Evolutionary conservation across 768 basidiomycete genomes (phyloP).

Genomic region (Termitomyces eurrhizus): DNA sequence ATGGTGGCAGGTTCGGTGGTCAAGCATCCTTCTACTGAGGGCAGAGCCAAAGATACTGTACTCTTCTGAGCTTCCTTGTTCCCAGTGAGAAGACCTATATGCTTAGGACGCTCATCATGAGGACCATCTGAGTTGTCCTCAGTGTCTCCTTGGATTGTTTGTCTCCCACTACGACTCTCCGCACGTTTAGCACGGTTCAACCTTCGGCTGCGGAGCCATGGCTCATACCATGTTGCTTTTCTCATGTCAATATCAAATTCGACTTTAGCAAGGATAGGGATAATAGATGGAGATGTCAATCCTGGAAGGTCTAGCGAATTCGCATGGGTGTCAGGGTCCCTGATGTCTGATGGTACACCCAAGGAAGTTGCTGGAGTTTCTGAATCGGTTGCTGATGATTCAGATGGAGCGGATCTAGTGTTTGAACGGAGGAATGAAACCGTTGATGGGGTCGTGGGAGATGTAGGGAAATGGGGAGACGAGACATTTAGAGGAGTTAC

Average conservation of each 20-base stretch:
- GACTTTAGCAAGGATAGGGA: slow-evolving; percentile 88
- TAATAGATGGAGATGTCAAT: slow-evolving; percentile 55
- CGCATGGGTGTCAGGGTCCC: slow-evolving; percentile 32
- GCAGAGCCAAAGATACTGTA: slow-evolving; percentile 24
- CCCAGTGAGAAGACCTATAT: slow-evolving; percentile 50
- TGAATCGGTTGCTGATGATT: slow-evolving; percentile 39
- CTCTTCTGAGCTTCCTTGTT: slow-evolving; percentile 41
- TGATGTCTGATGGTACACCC: slow-evolving; percentile 23
- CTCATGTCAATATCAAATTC: slow-evolving; percentile 90
- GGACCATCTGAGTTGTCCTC: slow-evolving; percentile 19
- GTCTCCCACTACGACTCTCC: slow-evolving; percentile 34
- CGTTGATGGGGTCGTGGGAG: slow-evolving; percentile 53
- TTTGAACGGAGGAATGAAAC: slow-evolving; percentile 43
- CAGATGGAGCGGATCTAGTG: slow-evolving; percentile 47
- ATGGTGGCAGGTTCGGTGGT: not conserved
- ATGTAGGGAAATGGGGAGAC: slow-evolving; percentile 37
- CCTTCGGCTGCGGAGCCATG: slow-evolving; percentile 69
- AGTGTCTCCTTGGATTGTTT: slow-evolving; percentile 17
- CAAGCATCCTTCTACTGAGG: slow-evolving; percentile 13
- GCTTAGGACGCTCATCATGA: slow-evolving; percentile 28
- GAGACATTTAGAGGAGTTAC: slow-evolving; percentile 34
- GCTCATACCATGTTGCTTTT: slow-evolving; percentile 82
- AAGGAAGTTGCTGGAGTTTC: slow-evolving; percentile 56
- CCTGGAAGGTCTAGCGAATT: slow-evolving; percentile 64
- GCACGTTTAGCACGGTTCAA: slow-evolving; percentile 57